Evolutionary conservation across 2,329 filamentous ascomycete genomes (phyloP).

Genomic region (Pseudovirgaria hyperparasitica): DNA sequence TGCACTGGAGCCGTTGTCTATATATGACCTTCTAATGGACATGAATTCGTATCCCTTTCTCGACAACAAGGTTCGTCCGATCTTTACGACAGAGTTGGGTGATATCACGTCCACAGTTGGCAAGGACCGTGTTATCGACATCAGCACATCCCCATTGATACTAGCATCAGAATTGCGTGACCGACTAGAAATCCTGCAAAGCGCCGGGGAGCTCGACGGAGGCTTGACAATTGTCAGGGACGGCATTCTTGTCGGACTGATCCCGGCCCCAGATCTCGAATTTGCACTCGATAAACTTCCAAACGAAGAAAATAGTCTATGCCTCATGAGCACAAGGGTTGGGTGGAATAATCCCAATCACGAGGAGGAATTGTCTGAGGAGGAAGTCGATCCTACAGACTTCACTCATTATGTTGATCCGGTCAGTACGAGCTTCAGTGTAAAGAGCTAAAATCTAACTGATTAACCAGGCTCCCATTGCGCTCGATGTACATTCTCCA

Average conservation of each 20-base stretch:
- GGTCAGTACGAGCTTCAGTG: slow-evolving; percentile 31
- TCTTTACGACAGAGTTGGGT: slow-evolving; percentile 77
- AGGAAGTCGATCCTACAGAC: slow-evolving; percentile 55
- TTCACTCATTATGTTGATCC: slow-evolving; percentile 89
- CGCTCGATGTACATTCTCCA: slow-evolving; percentile 76
- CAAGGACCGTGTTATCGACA: slow-evolving; percentile 72
- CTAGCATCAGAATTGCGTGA: slow-evolving; percentile 61
- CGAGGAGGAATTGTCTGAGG: slow-evolving; percentile 48
- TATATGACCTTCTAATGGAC: slow-evolving; percentile 88
- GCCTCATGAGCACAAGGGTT: slow-evolving; percentile 66
- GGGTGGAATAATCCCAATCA: slow-evolving; percentile 22
- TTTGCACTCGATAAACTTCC: slow-evolving; percentile 77
- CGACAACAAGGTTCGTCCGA: slow-evolving; percentile 87
- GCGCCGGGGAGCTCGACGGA: slow-evolving; percentile 80
- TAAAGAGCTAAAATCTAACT: neutral
- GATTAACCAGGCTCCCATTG: slow-evolving; percentile 54
- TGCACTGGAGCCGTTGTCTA: slow-evolving; percentile 84
- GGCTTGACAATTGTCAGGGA: slow-evolving; percentile 77
- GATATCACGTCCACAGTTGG: slow-evolving; percentile 73
- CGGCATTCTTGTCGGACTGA: slow-evolving; percentile 72
- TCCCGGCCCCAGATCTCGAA: slow-evolving; percentile 87
- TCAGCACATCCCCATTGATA: slow-evolving; percentile 69
- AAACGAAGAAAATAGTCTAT: slow-evolving; percentile 60
- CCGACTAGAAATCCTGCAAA: slow-evolving; percentile 72
- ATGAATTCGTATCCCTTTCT: slow-evolving; percentile 97